Evolutionary conservation across 495 filamentous ascomycete species (phyloP).

Genomic region (Penicillium turbatum): DNA sequence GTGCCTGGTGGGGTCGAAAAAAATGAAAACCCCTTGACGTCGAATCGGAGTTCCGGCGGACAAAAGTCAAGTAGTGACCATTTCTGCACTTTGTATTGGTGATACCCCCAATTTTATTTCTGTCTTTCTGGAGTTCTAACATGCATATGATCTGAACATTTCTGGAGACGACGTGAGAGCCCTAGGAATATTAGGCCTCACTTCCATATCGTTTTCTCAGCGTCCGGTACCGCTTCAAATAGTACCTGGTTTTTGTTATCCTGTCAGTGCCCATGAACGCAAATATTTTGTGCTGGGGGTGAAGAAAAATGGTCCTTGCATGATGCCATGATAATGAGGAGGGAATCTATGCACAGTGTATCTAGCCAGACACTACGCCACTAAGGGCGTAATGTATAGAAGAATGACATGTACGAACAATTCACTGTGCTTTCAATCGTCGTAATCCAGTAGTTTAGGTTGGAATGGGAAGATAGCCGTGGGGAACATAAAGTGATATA

Average conservation of each 20-base stretch:
- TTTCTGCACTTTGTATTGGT: constrained; percentile 43
- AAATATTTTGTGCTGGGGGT: constrained; percentile 5
- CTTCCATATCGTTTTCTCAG: constrained; percentile 76
- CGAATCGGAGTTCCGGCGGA: constrained; percentile 26
- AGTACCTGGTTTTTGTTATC: constrained; percentile 60
- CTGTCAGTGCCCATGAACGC: constrained; percentile 11
- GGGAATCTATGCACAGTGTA: constrained; percentile 11
- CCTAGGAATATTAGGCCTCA: constrained; percentile 19
- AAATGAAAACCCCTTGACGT: constrained; percentile 29
- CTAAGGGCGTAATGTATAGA: constrained; percentile 11
- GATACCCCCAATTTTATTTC: constrained; percentile 41
- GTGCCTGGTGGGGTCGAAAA: constrained; percentile 91
- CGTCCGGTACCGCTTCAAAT: constrained; percentile 88
- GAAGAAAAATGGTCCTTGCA: constrained; percentile 19
- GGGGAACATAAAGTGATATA: background rate
- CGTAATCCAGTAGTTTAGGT: background rate
- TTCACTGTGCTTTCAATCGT: background rate
- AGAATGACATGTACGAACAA: constrained; percentile 17
- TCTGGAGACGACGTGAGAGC: constrained; percentile 10
- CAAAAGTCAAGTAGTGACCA: constrained; percentile 29
- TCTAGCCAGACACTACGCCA: constrained; percentile 8
- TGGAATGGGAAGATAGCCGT: background rate
- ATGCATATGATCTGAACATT: constrained; percentile 12
- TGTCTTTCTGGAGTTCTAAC: constrained; percentile 21
- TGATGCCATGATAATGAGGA: constrained; percentile 30